phyloP scores from a whole-genome alignment of 306 rosid species.

The Fagus sylvatica region DNA sequence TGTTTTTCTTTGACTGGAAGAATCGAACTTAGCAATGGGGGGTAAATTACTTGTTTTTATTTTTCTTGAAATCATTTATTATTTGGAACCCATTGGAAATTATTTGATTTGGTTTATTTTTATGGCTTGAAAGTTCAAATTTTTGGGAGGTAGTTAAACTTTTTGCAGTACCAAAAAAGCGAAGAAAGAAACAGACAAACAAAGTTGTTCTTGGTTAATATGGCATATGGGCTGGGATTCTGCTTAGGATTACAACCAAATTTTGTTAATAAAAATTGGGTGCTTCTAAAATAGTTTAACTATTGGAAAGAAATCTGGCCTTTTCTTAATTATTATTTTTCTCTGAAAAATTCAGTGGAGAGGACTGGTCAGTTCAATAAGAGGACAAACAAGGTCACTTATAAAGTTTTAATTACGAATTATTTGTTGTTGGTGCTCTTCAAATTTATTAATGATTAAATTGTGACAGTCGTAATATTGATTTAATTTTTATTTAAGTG shows the following conservation, averaged over 20 bases:
- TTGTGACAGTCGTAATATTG: not conserved
- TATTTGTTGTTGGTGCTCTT: not conserved
- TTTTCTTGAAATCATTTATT: too few species aligned
- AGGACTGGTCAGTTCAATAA: not conserved
- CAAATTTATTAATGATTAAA: not conserved
- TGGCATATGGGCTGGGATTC: not conserved
- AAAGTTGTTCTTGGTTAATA: not conserved
- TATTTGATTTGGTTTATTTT: too few species aligned
- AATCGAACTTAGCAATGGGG: too few species aligned
- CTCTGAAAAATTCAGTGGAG: not conserved
- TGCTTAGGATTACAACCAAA: not conserved
- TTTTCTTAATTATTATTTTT: not conserved
- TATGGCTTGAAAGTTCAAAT: not conserved
- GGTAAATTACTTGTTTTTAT: not conserved
- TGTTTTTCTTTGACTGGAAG: not conserved
- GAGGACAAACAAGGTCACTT: not conserved
- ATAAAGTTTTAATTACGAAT: not conserved
- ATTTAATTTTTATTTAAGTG: too few species aligned
- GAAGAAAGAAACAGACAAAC: not conserved
- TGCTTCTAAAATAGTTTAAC: not conserved
- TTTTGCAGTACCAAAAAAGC: too few species aligned
- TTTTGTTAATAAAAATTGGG: not conserved
- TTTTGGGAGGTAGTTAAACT: not conserved
- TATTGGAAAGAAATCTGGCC: not conserved
- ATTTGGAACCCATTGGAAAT: too few species aligned